Evolutionary conservation across 257 asterid genomes (phyloP).

Genomic region (Nicotiana otophora): DNA sequence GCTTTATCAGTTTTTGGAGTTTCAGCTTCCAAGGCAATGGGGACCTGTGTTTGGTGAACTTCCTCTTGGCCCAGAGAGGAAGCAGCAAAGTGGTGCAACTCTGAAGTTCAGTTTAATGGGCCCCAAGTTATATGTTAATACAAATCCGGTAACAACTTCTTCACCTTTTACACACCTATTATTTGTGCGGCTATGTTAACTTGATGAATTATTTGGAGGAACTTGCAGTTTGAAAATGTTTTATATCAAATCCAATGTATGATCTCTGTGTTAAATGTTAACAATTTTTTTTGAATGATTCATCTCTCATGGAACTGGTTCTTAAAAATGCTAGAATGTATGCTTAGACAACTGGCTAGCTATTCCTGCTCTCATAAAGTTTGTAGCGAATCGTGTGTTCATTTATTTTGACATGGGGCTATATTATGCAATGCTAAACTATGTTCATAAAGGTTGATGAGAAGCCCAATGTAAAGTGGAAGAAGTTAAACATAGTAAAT

Average conservation of each 20-base stretch:
- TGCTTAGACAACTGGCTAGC: no score
- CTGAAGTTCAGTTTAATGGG: constrained; percentile 92
- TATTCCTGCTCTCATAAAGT: background rate
- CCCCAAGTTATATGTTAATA: constrained; percentile 72
- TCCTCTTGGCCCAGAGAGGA: constrained; percentile 91
- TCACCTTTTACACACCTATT: background rate
- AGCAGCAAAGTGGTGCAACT: constrained; percentile 63
- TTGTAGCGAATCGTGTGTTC: background rate
- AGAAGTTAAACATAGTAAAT: no score
- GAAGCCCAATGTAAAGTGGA: no score
- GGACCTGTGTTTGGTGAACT: constrained; percentile 91
- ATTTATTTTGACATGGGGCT: background rate
- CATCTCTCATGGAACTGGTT: no score
- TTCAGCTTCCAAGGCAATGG: constrained; percentile 97
- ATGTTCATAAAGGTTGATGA: no score
- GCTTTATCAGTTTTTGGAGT: constrained; percentile 91
- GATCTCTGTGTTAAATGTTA: background rate
- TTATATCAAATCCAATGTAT: no score
- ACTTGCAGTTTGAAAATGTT: no score
- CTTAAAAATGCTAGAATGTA: no score
- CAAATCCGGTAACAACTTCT: constrained; percentile 43
- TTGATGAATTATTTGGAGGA: no score
- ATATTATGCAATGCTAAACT: background rate
- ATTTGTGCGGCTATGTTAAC: no score
- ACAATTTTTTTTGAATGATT: no score